Evolutionary conservation across 2,329 filamentous ascomycete species (phyloP).

Genomic region (Alternaria hordeiaustralica): DNA sequence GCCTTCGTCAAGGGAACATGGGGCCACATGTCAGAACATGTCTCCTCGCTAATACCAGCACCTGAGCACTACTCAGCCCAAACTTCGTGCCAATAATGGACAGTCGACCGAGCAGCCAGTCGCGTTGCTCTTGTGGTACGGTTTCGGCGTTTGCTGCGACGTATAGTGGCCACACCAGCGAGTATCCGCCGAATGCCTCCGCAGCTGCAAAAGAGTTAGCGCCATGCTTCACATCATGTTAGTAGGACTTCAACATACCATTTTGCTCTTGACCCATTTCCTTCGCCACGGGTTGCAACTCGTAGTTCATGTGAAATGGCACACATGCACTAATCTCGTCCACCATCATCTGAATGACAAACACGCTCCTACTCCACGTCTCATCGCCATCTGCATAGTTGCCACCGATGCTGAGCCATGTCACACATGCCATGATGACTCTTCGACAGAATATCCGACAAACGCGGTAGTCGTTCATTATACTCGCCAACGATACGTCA

Average conservation of each 20-base stretch:
- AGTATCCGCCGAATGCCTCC: slow-evolving; percentile 50
- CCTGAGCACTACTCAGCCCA: slow-evolving; percentile 45
- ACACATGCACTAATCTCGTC: slow-evolving; percentile 50
- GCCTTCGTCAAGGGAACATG: slow-evolving; percentile 37
- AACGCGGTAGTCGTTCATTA: slow-evolving; percentile 51
- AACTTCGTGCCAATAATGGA: slow-evolving; percentile 46
- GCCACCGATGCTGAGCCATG: slow-evolving; percentile 31
- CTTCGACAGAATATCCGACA: slow-evolving; percentile 50
- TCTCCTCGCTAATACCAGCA: slow-evolving; percentile 42
- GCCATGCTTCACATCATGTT: neutral
- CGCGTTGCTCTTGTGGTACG: slow-evolving; percentile 43
- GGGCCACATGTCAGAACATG: slow-evolving; percentile 47
- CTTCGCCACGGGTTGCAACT: slow-evolving; percentile 44
- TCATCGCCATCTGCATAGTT: slow-evolving; percentile 14
- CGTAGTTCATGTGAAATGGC: slow-evolving; percentile 49
- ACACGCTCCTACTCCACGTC: slow-evolving; percentile 29
- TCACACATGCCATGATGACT: slow-evolving; percentile 47
- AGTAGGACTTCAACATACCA: slow-evolving; percentile 27
- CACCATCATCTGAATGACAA: slow-evolving; percentile 46
- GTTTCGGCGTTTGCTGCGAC: slow-evolving; percentile 48
- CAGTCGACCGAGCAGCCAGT: slow-evolving; percentile 48
- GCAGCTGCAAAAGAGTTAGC: slow-evolving; percentile 36
- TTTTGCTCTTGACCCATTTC: slow-evolving; percentile 44
- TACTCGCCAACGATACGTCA: slow-evolving; percentile 48
- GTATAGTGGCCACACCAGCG: slow-evolving; percentile 51